Base-by-base conservation (phyloP, 2,329 filamentous ascomycete species). In the Myrmaecium sp. region DNA sequence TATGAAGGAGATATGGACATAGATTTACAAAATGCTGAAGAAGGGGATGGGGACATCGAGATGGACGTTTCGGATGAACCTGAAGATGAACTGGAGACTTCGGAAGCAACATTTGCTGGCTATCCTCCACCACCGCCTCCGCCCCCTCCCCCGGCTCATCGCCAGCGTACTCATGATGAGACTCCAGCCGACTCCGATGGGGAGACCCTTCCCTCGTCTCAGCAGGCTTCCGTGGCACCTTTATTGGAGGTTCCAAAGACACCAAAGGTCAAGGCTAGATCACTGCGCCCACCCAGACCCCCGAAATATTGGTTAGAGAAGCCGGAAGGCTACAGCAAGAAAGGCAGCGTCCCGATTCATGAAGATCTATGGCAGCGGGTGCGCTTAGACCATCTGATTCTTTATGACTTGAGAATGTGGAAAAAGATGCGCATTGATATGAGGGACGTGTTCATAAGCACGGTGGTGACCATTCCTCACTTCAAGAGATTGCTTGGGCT, bases 381-480 rank as follows among this genome's bases (percentile, higher is more conserved):
- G 8, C 75, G 89, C 17, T 62, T 98, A 5, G 89, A 98, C 51
- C 93, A 82, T 69, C 66, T 98, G 44, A 81, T 98, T 16, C 61
- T 98, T 6, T 98, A 93, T 47, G 89, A 98, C 48, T 57, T 98
- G 27, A 66, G 89, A 21, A 72, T 98, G 64, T 98, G 89, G 89
- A 98, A 98, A 55, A 89, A 83, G 47, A 69, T 91, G 17, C 73
- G 89, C 30, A 83, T 86, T 26, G 80, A 92, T 46, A 65, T 98
- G 30, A 74, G 89, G 17, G 79, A 93, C 35, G 67, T 98, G 2
- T 95, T 94, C 52, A 93, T 98, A 40, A 89, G 81, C 25, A 98
- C 89, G 0, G 82, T 98, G 4, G 84, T 98, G 25, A 82, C 81
- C 5, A 82, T 98, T 29, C 86, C 89, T 4, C 71, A 92, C 46